Evolutionary conservation across 257 asterid genomes (phyloP).

Genomic region (Nicotiana otophora): DNA sequence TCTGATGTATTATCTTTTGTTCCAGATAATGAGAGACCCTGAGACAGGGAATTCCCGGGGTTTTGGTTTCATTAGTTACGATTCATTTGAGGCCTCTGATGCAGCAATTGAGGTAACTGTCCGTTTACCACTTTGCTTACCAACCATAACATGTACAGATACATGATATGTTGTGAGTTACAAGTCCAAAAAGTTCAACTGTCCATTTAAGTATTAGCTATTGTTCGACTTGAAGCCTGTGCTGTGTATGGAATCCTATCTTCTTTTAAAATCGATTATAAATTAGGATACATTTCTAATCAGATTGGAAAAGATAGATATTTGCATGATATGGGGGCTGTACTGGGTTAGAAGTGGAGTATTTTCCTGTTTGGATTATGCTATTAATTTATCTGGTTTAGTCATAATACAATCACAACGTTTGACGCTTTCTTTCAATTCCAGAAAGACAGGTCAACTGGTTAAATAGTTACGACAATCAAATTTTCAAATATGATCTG

Average conservation of each 20-base stretch:
- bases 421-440: neutral
- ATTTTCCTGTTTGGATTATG: neutral
- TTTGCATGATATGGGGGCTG: neutral
- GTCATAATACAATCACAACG: neutral
- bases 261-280: neutral
- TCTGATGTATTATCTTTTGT: neutral
- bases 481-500: neutral
- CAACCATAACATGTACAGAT: neutral
- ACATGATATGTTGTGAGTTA: neutral
- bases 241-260: neutral
- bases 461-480: neutral
- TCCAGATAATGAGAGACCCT: constrained; percentile 96
- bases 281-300: neutral
- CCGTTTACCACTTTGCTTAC: neutral
- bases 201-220: neutral
- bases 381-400: neutral
- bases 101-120: constrained; percentile 82
- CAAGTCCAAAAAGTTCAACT: neutral
- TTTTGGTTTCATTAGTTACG: constrained; percentile 88
- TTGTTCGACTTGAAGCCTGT: neutral
- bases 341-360: neutral
- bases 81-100: constrained; percentile 96
- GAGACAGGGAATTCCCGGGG: constrained; percentile 97
- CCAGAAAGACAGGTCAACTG: neutral
- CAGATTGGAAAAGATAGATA: neutral